Evolutionary conservation across 73 alveolate genomes (phyloP), one percentile per base, ranked within the genome.

Genomic region (Paramecium tetraurelia): DNA sequence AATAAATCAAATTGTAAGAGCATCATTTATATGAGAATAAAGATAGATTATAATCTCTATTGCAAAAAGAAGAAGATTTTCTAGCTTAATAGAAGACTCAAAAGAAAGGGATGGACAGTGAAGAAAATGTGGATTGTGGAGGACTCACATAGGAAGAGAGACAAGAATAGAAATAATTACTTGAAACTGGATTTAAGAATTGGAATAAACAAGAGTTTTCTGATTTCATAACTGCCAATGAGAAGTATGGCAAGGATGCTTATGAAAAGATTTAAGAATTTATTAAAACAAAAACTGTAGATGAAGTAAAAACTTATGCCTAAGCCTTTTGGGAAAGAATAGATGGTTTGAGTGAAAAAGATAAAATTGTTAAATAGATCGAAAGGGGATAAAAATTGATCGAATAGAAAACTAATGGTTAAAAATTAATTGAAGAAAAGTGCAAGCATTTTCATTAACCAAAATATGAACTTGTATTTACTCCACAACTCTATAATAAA

Each of bases 261-360:
- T 95, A 83, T 69, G 95, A 92, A 18, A 58, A 70, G 16, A 95
- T 96, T 9, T 58, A 96, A 36, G 93, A 93, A 84, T 41, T 92
- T 53, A 93, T 96, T 4, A 93, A 97, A 36, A 96, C 98, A 7
- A 97, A 98, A 93, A 92, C 96, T 14, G 92, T 90, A 20, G 99
- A 97, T 57, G 98, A 97, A 69, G 98, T 97, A 10, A 93, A 95
- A 69, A 71, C 80, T 31, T 98, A 98, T 87, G 57, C 98, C 40
- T 93, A 97, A 89, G 98, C 96, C 0, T 98, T 98, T 95, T 98
- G 99, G 97, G 97, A 96, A 53, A 93, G 98, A 77, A 95, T 98
- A 2, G 96, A 97, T 21, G 98, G 95, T 59, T 90, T 98, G 14
- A 93, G 96, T 18, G 99, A 98, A 83, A 96, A 97, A n/a, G 98